phyloP scores from a whole-genome alignment of 306 rosid species.

The Quercus parvula region DNA sequence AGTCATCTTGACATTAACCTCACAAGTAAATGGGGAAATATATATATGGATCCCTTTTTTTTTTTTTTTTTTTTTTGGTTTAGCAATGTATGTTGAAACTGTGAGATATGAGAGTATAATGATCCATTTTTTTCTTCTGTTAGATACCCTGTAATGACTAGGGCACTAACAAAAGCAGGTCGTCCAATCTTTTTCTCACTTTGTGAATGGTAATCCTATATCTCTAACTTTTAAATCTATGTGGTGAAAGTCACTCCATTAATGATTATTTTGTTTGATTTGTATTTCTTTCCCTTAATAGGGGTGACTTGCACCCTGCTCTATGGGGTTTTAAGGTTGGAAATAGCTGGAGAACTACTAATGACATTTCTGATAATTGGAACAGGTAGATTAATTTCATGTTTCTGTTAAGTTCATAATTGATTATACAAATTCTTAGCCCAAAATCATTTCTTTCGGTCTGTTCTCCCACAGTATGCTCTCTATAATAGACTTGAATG shows the following conservation, averaged over 20 bases:
- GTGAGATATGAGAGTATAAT: background rate
- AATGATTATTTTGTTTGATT: conserved; percentile 1
- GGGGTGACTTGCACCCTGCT: conserved; percentile 99
- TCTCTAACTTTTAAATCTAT: too few species aligned
- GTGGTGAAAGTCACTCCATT: too few species aligned
- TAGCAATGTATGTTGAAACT: background rate
- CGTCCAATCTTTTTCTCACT: too few species aligned
- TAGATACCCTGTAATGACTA: too few species aligned
- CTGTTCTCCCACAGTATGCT: conserved; percentile 58
- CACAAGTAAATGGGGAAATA: background rate
- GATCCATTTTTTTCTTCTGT: background rate
- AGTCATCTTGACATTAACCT: background rate
- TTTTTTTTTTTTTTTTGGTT: background rate
- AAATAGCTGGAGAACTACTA: conserved; percentile 88
- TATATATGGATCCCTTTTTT: background rate
- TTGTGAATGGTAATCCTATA: too few species aligned
- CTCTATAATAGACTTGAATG: conserved; percentile 55
- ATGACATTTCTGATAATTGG: conserved; percentile 81
- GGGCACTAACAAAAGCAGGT: too few species aligned
- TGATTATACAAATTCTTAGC: background rate
- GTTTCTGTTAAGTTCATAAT: background rate
- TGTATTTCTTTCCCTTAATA: conserved; percentile 1
- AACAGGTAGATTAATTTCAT: conserved; percentile 50
- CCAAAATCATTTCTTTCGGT: background rate
- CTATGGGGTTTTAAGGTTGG: conserved; percentile 42